phyloP scores from a whole-genome alignment of 1,139 yeast genomes.

The Hemisphaericaspora subhashii region DNA sequence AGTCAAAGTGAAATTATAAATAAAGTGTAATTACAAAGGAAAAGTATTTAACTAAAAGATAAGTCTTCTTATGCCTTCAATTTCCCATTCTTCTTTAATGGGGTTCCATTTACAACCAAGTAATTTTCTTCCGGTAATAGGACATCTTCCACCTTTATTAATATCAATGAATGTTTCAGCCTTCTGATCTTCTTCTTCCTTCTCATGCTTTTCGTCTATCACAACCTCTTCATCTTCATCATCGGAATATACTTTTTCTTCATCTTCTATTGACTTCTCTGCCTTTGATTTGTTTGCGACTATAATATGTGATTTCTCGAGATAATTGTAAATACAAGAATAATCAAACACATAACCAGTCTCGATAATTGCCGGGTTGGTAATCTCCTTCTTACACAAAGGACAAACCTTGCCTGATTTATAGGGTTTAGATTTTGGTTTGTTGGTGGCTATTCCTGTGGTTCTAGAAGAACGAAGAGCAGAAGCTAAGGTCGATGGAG shows the following conservation, averaged over 20 bases:
- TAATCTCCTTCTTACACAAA: constrained; percentile 63
- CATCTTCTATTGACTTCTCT: constrained; percentile 14
- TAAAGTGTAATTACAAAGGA: no score
- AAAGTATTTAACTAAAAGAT: constrained; percentile 51
- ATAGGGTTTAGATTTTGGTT: constrained; percentile 15
- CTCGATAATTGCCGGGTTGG: constrained; percentile 84
- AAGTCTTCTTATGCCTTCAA: constrained; percentile 71
- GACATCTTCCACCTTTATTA: constrained; percentile 74
- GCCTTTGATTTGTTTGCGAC: constrained; percentile 23
- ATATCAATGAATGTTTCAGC: constrained; percentile 20
- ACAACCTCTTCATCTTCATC: constrained; percentile 20
- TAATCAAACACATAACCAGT: constrained; percentile 92
- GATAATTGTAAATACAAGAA: constrained; percentile 73
- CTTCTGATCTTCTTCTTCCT: constrained; percentile 22
- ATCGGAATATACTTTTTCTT: constrained; percentile 19
- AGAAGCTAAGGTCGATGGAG: constrained; percentile 40
- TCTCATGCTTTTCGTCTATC: constrained; percentile 11
- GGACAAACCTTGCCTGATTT: constrained; percentile 57
- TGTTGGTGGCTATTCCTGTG: constrained; percentile 5
- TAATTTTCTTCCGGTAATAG: constrained; percentile 73
- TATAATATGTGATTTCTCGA: constrained; percentile 48
- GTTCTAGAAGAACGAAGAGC: constrained; percentile 14
- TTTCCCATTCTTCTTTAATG: constrained; percentile 62
- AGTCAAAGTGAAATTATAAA: no score
- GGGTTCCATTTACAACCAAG: constrained; percentile 71